Conservation (phyloP, 1,139 yeast genomes). For the Candida labiduridarum region DNA sequence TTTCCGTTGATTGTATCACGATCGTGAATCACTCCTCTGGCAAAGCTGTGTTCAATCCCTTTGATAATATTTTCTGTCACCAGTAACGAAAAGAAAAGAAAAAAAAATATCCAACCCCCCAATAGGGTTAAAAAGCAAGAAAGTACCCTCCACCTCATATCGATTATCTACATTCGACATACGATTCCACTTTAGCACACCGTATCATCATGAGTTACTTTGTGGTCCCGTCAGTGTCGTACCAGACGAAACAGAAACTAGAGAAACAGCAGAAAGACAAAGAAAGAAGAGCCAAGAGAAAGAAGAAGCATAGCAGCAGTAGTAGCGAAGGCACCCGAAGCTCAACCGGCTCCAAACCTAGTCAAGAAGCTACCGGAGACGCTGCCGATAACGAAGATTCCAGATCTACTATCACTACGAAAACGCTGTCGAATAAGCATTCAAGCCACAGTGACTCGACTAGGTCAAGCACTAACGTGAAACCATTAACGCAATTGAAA, state of each 20-base stretch:
- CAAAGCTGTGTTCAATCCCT: background rate
- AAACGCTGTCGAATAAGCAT: background rate
- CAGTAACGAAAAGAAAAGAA: background rate
- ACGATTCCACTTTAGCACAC: too few species aligned
- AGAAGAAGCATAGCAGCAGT: slow-evolving; percentile 9
- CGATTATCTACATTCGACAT: too few species aligned
- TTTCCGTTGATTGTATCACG: background rate
- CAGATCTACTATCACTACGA: slow-evolving; percentile 4
- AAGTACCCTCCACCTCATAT: too few species aligned
- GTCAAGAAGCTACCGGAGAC: slow-evolving; percentile 1
- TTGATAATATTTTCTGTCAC: background rate
- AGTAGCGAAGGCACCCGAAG: slow-evolving; percentile 3
- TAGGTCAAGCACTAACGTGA: background rate
- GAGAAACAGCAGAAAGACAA: slow-evolving; percentile 22
- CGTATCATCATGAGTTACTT: slow-evolving; percentile 28
- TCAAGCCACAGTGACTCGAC: background rate
- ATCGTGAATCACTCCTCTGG: background rate
- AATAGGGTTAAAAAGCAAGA: too few species aligned
- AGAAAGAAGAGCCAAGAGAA: slow-evolving; percentile 16
- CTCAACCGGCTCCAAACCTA: slow-evolving; percentile 6
- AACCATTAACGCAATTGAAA: background rate
- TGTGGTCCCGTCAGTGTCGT: slow-evolving; percentile 33
- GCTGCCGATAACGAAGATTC: slow-evolving; percentile 6
- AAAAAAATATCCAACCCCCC: too few species aligned
- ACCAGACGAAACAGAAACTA: slow-evolving; percentile 36